Base-by-base conservation (phyloP, 1,139 yeast genomes). In the Candida sp. region DNA sequence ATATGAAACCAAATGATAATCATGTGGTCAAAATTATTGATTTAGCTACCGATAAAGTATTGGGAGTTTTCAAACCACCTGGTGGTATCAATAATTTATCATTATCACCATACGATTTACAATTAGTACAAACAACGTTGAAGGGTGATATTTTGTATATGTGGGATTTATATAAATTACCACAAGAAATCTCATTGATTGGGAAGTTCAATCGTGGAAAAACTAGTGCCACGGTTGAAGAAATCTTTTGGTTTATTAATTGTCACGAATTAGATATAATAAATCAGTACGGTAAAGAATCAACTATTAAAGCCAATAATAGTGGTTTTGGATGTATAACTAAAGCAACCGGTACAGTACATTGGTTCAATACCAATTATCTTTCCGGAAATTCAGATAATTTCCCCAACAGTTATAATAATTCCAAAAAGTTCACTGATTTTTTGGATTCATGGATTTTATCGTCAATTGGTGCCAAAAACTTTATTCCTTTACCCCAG, bases 131-230 rank as follows among this genome's bases (percentile, higher is more conserved):
- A n/a, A 74, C 77, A 4, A 76, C 79, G 21, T 55, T 62, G 19
- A 68, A 87, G 43, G 91, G 91, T 2, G 90, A 84, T 55, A 73
- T 70, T 40, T 65, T 84, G 9, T 82, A 72, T 53, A 68, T 82
- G 50, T 84, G 88, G 85, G 91, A 84, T 54, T 68, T 79, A 43
- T 71, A 82, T 37, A 72, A 74, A 45, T 62, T 75, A 33, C 81
- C 84, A 0, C 54, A 53, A 1, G 80, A 80, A 49, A 70, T 84
- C 3, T 67, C 79, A 0, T 62, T 84, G 22, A 59, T 81, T 41
- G 89, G 87, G 11, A 78, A 80, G 49, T 83, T 81, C 52, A 64
- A 64, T 8, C 67, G 90, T 35, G 91, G 91, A 3, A 81, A 80
- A 53, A 82, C 87, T 0, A 75, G 83, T 3, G 82, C 87, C 0